phyloP scores from a whole-genome alignment of 352 stramenopile genomes.

The Phytophthora foliorum region DNA sequence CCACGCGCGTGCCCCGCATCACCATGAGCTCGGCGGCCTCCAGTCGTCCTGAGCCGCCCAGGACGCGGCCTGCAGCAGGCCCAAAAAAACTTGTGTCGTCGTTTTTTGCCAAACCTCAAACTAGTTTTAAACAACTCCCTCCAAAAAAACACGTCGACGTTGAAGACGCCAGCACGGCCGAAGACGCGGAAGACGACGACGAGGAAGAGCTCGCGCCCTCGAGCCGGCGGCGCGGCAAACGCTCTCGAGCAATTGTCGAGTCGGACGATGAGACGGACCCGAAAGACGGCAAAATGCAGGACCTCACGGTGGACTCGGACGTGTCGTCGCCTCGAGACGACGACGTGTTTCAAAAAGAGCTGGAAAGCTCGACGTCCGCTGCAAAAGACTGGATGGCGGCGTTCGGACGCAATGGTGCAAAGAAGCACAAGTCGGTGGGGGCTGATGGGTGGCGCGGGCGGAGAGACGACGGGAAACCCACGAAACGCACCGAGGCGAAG shows the following conservation, averaged over 20 bases:
- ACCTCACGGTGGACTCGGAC: constrained; percentile 48
- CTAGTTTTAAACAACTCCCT: background rate
- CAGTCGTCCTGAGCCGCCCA: background rate
- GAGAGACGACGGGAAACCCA: constrained; percentile 16
- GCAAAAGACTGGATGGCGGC: constrained; percentile 70
- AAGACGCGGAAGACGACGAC: constrained; percentile 62
- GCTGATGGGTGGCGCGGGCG: constrained; percentile 33
- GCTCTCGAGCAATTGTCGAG: constrained; percentile 70
- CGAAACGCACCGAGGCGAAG: background rate
- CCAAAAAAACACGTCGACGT: constrained; percentile 9
- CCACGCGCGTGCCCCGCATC: constrained; percentile 40
- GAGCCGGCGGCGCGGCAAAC: constrained; percentile 56
- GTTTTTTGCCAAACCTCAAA: constrained; percentile 39
- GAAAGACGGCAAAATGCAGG: constrained; percentile 21
- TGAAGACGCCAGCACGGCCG: constrained; percentile 45
- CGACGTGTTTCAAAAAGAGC: constrained; percentile 39
- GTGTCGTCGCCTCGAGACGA: constrained; percentile 52
- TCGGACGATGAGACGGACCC: constrained; percentile 61
- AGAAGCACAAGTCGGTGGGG: constrained; percentile 31
- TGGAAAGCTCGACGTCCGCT: constrained; percentile 41
- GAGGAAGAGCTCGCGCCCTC: constrained; percentile 51
- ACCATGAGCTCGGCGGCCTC: constrained; percentile 43
- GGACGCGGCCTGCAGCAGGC: background rate
- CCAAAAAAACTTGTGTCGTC: constrained; percentile 48
- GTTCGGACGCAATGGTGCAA: constrained; percentile 46